Conservation (phyloP, 2,329 filamentous ascomycete species). For the Microsporum audouinii region DNA sequence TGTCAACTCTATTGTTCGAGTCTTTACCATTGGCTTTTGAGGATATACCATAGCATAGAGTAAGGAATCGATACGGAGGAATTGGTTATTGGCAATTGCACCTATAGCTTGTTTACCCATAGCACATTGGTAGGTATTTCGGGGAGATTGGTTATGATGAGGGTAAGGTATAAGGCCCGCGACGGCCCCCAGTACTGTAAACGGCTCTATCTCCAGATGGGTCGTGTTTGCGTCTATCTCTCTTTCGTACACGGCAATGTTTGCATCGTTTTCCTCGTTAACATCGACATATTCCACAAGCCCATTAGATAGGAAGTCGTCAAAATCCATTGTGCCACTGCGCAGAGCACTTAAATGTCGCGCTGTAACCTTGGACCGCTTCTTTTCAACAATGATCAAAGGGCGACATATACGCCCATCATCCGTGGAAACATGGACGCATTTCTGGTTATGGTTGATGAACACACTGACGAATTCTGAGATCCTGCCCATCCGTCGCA, state of each 20-base stretch:
- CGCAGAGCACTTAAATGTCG: conserved; percentile 72
- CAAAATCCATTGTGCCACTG: conserved; percentile 74
- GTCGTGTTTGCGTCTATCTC: conserved; percentile 76
- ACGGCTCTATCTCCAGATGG: conserved; percentile 94
- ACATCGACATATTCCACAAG: conserved; percentile 95
- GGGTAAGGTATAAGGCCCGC: conserved; percentile 95
- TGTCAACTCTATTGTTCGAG: conserved; percentile 88
- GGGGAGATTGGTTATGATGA: conserved; percentile 95
- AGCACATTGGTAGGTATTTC: conserved; percentile 98
- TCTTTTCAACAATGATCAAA: conserved; percentile 87
- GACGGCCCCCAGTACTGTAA: conserved; percentile 89
- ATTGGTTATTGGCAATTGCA: conserved; percentile 95
- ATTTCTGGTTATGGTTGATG: conserved; percentile 83
- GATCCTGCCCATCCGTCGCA: conserved; percentile 79
- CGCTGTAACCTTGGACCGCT: conserved; percentile 65
- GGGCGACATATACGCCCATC: conserved; percentile 94
- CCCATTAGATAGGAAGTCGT: conserved; percentile 82
- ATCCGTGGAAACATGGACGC: conserved; percentile 91
- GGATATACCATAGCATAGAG: conserved; percentile 96
- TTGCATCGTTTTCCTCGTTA: conserved; percentile 94
- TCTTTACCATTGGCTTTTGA: conserved; percentile 94
- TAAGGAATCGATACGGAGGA: conserved; percentile 89
- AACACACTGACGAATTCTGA: conserved; percentile 96
- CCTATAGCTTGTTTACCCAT: conserved; percentile 99
- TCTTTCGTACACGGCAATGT: conserved; percentile 80